Conservation (phyloP, 208 protist species). For the Wallacemonas sp. region DNA sequence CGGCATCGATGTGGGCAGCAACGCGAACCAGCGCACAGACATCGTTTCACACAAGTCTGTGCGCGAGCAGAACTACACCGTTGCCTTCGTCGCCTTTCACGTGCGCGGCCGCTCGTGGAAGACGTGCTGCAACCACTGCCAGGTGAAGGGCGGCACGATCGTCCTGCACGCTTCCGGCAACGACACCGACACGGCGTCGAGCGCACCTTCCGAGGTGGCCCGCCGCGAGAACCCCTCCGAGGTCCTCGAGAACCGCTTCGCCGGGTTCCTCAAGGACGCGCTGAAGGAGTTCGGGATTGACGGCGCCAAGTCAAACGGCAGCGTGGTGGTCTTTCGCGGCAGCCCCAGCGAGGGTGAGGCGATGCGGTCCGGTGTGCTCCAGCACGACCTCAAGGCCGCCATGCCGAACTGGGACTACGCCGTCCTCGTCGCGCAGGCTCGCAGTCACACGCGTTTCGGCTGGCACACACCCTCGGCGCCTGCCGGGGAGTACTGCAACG, state of each 20-base stretch:
- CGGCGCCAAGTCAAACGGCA: slow-evolving; percentile 19
- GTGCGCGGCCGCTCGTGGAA: slow-evolving; percentile 36
- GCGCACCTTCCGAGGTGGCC: slow-evolving; percentile 18
- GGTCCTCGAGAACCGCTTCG: slow-evolving; percentile 42
- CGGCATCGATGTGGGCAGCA: slow-evolving; percentile 35
- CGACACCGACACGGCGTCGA: slow-evolving; percentile 10
- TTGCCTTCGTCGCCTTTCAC: slow-evolving; percentile 55
- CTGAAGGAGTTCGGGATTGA: slow-evolving; percentile 24
- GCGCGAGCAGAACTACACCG: slow-evolving; percentile 28
- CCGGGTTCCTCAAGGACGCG: slow-evolving; percentile 40
- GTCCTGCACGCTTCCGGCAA: slow-evolving; percentile 19
- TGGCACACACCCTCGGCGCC: slow-evolving; percentile 13
- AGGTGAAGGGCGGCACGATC: slow-evolving; percentile 37
- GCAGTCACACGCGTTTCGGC: slow-evolving; percentile 48
- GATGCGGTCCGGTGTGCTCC: slow-evolving; percentile 25
- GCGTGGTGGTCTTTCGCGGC: slow-evolving; percentile 44
- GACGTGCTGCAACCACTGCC: slow-evolving; percentile 57
- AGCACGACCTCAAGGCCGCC: slow-evolving; percentile 24
- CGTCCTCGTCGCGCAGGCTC: slow-evolving; percentile 48
- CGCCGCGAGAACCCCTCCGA: slow-evolving; percentile 28
- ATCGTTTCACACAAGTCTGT: slow-evolving; percentile 15
- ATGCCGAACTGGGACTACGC: slow-evolving; percentile 35
- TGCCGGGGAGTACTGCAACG: slow-evolving; percentile 35
- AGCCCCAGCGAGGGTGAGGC: slow-evolving; percentile 56
- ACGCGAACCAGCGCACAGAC: slow-evolving; percentile 8